phyloP scores from a whole-genome alignment of 2,329 filamentous ascomycete genomes.

The Diaporthe capsici region DNA sequence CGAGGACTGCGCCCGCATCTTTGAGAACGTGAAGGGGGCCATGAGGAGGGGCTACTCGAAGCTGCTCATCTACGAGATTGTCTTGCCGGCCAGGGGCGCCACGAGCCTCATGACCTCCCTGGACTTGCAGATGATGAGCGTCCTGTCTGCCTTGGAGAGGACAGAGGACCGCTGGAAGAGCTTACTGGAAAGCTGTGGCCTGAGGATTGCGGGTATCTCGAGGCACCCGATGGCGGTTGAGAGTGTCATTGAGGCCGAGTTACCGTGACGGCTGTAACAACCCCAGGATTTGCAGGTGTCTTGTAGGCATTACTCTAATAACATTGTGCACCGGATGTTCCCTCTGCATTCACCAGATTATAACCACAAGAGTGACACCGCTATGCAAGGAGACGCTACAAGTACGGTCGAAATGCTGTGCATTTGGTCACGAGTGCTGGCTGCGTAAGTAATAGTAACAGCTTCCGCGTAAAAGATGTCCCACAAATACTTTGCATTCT shows the following conservation, averaged over 20 bases:
- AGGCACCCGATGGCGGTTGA: conserved; percentile 15
- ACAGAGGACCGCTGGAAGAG: conserved; percentile 49
- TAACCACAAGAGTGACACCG: no score
- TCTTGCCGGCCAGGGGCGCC: conserved; percentile 52
- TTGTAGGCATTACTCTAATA: no score
- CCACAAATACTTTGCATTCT: no score
- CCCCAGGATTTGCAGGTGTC: no score
- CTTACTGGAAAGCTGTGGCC: conserved; percentile 47
- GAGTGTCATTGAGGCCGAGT: conserved; percentile 24
- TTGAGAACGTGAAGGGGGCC: conserved; percentile 41
- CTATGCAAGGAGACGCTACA: no score
- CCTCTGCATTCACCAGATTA: no score
- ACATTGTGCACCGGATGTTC: no score
- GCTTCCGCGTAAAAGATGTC: no score
- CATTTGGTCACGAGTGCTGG: no score
- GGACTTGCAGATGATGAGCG: conserved; percentile 54
- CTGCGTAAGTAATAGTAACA: no score
- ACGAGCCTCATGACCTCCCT: conserved; percentile 50
- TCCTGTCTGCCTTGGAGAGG: conserved; percentile 50
- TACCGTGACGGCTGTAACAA: not conserved
- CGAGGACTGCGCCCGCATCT: not conserved
- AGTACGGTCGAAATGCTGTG: no score
- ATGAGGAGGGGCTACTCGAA: conserved; percentile 57
- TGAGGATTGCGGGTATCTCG: conserved; percentile 48
- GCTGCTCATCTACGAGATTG: conserved; percentile 55